phyloP scores from a whole-genome alignment of 73 alveolate genomes.

The Paramecium biaurelia region DNA sequence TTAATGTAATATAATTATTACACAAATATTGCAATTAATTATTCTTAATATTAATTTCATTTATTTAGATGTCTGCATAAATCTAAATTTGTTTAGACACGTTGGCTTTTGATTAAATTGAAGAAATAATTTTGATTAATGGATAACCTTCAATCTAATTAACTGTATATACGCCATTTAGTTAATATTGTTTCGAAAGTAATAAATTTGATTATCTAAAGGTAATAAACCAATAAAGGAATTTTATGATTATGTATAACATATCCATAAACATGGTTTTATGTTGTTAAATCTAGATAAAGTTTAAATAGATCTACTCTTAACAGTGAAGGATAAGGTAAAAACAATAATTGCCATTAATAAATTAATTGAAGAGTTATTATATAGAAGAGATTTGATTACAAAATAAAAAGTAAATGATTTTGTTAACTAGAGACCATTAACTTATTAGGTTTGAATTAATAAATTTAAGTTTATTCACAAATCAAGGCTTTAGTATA shows the following conservation, averaged over 20 bases:
- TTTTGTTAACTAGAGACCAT: neutral
- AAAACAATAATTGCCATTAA: neutral
- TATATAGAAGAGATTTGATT: neutral
- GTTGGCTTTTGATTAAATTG: constrained; percentile 27
- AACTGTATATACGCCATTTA: neutral
- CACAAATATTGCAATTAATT: neutral
- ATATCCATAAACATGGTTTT: neutral
- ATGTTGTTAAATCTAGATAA: neutral
- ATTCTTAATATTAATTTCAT: neutral
- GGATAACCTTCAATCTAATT: neutral
- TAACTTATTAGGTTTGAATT: neutral
- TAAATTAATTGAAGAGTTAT: neutral
- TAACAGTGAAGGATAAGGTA: neutral
- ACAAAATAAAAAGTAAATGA: neutral
- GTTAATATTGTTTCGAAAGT: constrained; percentile 30
- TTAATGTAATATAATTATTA: neutral
- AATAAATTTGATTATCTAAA: neutral
- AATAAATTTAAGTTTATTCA: neutral
- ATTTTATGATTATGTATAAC: neutral
- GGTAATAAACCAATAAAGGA: neutral
- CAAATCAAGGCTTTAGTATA: neutral
- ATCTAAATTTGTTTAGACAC: constrained; percentile 19
- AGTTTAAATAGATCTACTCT: neutral
- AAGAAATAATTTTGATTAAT: neutral
- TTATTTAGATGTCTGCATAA: neutral